Conservation (phyloP, 345 rosid genomes). For the thale cress (Arabidopsis thaliana) region DNA sequence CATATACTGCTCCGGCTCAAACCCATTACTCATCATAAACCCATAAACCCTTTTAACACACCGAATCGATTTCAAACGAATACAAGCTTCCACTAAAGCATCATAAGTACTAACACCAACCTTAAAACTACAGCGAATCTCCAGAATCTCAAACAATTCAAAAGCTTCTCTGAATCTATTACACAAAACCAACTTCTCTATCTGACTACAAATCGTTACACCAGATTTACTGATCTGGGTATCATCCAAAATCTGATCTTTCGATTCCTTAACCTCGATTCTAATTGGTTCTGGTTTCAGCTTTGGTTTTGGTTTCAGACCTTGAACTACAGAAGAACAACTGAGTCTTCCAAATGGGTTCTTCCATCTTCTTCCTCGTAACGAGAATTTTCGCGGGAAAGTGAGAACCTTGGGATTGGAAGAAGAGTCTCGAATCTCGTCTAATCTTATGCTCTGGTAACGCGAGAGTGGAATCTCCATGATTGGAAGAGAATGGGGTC, state of each 20-base stretch:
- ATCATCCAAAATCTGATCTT: constrained; percentile 35
- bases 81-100: constrained; percentile 77
- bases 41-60: constrained; percentile 69
- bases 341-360: constrained; percentile 48
- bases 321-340: constrained; percentile 59
- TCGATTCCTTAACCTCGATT: constrained; percentile 34
- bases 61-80: constrained; percentile 67
- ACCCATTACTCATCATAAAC: constrained; percentile 60
- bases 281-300: constrained; percentile 55
- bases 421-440: constrained; percentile 41
- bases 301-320: constrained; percentile 60
- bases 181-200: constrained; percentile 70
- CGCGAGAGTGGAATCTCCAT: constrained; percentile 66
- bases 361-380: constrained; percentile 52
- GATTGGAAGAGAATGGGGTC: constrained; percentile 7
- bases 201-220: constrained; percentile 67
- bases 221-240: constrained; percentile 51
- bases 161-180: constrained; percentile 67
- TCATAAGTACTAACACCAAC: constrained; percentile 65
- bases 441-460: constrained; percentile 54
- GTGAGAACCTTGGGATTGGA: constrained; percentile 40
- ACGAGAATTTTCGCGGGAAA: constrained; percentile 42
- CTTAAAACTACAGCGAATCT: constrained; percentile 56
- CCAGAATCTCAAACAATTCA: constrained; percentile 83
- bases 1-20: constrained; percentile 65